These are phyloP conservation scores for Cyberlindnera veronae DNA, from an alignment of 805 yeast species.

Conservation along the genomic window DNA sequence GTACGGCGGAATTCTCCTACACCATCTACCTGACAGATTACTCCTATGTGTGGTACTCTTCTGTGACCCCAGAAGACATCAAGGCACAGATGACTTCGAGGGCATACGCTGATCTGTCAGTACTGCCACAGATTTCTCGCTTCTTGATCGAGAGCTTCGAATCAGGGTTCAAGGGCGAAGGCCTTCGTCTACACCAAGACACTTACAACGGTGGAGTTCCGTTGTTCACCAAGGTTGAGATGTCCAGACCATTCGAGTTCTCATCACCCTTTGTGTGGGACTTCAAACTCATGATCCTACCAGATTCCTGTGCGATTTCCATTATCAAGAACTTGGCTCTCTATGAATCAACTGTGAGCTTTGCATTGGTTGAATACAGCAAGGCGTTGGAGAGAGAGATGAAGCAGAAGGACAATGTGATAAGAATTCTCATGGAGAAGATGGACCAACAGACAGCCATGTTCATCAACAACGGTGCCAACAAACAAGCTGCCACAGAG, in stretches of 20 bases:
- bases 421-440: constrained; percentile 29
- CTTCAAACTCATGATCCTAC: constrained; percentile 20
- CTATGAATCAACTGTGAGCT: constrained; percentile 21
- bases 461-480: constrained; percentile 3
- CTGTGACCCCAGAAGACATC: constrained; percentile 17
- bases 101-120: constrained; percentile 13
- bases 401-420: constrained; percentile 30
- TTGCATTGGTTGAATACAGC: constrained; percentile 20
- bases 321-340: constrained; percentile 22
- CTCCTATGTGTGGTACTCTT: constrained; percentile 23
- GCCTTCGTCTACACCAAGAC: too few relatives aligned
- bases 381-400: constrained; percentile 20
- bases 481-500: constrained; percentile 20
- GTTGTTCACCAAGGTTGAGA: constrained; percentile 16
- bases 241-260: too few relatives aligned
- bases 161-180: constrained; percentile 12
- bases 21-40: constrained; percentile 22
- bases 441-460: constrained; percentile 12
- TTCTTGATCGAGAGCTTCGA: constrained; percentile 15
- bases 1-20: background rate
- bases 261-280: constrained; percentile 20
- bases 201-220: constrained; percentile 21
- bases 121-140: constrained; percentile 12
- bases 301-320: constrained; percentile 22
- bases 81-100: constrained; percentile 14